Base-by-base conservation (phyloP, 257 asterid species). In the Craterostigma plantagineum region DNA sequence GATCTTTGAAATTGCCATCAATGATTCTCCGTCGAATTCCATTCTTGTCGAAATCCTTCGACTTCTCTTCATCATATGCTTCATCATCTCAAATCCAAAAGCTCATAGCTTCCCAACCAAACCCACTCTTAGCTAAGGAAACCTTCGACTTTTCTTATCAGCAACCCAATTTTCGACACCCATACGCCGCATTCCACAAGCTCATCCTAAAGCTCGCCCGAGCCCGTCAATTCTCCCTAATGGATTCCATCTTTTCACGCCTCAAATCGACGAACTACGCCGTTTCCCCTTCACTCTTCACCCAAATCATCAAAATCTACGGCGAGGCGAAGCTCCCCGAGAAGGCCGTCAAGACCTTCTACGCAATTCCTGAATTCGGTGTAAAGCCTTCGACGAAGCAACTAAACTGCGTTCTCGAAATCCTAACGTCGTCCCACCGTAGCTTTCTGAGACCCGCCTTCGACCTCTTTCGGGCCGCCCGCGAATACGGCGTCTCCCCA, bases 51-150 rank as follows among this genome's bases (percentile, higher is more conserved):
- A n/a, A n/a, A n/a, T n/a, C n/a, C n/a, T n/a, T n/a, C n/a, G n/a
- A n/a, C n/a, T n/a, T n/a, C n/a, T n/a, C n/a, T n/a, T n/a, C n/a
- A n/a, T n/a, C n/a, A n/a, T n/a, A n/a, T 38, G 74, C 62, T 41
- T 81, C 93, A 43, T 80, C 82, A 18, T 59, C 79, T 61, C 64
- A 79, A 50, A 65, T 74, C 57, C 85, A 69, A 42, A 78, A 74
- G 59, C 47, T 78, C 54, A 74, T 78, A 45, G 86, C 81, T 18
- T 66, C 71, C 44, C 92, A 87, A 40, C 56, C 81, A 18, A 92
- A 87, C 51, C 77, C 95, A 0, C 87, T 87, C 63, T 81, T 87
- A 13, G 93, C 97, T 5, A 78, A 78, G 65, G 93, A 82, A 59
- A 81, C 82, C 48, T 81, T 81, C 17, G 93, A 79, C 49, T 68